Base-by-base conservation (phyloP, 2,329 filamentous ascomycete species). In the Shiraia sp. region DNA sequence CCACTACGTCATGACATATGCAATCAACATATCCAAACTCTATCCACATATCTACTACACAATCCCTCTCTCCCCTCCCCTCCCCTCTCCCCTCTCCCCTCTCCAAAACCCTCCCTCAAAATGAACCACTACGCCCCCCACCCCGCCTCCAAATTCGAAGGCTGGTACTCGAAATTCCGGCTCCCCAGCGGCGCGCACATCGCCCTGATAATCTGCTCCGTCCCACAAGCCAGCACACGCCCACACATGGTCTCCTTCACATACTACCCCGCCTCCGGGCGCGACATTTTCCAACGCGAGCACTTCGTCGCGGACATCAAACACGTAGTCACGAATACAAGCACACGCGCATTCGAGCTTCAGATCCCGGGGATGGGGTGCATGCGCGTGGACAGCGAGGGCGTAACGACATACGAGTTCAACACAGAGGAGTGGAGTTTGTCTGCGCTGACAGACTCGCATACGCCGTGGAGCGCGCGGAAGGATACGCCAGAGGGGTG, bases 131-230 rank as follows among this genome's bases (percentile, higher is more conserved):
- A 61, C 40, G 63, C 62, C 6, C 75, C 75, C 2, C 76, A 78
- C 45, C 51, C 51, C 1, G 49, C 40, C 24, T 56, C 73, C 19
- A 63, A 61, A 23, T 78, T 79, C 51, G 75, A 79, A 58, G 75
- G 75, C 25, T 77, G 70, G 59, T 78, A 78, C 59, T 74, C 72
- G 45, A 76, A 77, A 48, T 77, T 78, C 55, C 62, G 69, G 37
- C 67, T 78, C 6, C 68, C 70, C 12, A 74, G 71, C 3, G 73
- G 74, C 44, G 66, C 68, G 4, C 71, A 75, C 41, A 62, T 79
- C 6, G 70, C 72, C 12, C 47, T 78, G 8, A 72, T 78, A 31
- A 68, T 77, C 17, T 77, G 72, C 57, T 70, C 67, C 28, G 71
- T 78, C 12, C 69, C 67, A n/a, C 57, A 63, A n/a, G 74, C 73